Base-by-base conservation (phyloP, 441 rosid species). In the Pelargonium myrrhifolium region DNA sequence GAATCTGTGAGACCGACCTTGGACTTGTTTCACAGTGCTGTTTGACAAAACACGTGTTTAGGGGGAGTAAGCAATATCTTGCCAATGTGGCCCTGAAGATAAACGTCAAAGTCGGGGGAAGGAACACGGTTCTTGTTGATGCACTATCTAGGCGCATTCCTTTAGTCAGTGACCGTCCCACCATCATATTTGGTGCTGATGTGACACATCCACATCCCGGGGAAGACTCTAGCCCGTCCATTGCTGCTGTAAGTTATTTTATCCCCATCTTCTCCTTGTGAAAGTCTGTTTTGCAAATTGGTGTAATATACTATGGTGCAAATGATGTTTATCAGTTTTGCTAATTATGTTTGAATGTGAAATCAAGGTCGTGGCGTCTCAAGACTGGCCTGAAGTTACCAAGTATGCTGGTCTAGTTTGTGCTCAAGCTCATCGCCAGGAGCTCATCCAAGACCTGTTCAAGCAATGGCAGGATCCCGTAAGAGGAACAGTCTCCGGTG, bases 321-420 rank as follows among this genome's bases (percentile, higher is more conserved):
- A 24, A 37, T 47, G 53, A 3, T 47, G 53, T 49, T 18, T 31
- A 61, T 28, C 22, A 17, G 59, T 68, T 60, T 74, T 40, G 64
- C 77, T 64, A 78, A 67, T n/a, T 64, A 62, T 62, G 55, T 72
- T 63, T 21, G 49, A 53, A 35, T 78, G 61, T 75, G 58, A 15
- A 51, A 51, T 6, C 14, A 11, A 93, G 98, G 98, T 93, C 43
- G 98, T 93, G 67, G 98, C 98, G 63, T 93, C 98, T 45, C 98
- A 93, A 74, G 98, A 93, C 75, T 93, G 98, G 98, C 98, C 98
- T 43, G 98, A 93, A 83, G 98, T 93, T 51, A 93, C 98, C n/a
- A 93, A 90, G 71, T 93, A 93, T 64, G 98, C 97, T 0, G 98
- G 98, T 69, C 75, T 93, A 17, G 98, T 93, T 62, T 93, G 98